Base-by-base conservation (phyloP, 768 basidiomycete species). In the Pleurotus cornucopiae region DNA sequence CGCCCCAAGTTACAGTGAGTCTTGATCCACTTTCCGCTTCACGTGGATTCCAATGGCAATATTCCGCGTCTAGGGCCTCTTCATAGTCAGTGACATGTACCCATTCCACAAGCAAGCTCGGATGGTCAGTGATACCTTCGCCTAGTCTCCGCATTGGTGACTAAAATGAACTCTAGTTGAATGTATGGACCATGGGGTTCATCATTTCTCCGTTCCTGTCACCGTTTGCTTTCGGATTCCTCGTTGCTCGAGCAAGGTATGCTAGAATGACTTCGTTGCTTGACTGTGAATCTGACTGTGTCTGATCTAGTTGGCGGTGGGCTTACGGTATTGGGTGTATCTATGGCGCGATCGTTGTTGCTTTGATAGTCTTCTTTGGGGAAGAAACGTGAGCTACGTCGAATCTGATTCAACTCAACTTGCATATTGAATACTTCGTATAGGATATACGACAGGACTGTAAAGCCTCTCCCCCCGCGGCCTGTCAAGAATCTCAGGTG, bases 151-250 rank as follows among this genome's bases (percentile, higher is more conserved):
- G 18, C 40, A 49, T n/a, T 41, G 6, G 14, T 4, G 41, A 23
- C 37, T 25, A 14, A 38, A 52, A 23, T 18, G 13, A 9, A 14
- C 5, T 14, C 13, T 57, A 86, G 83, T 74, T 88, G 37, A 86
- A 85, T 60, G 68, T 84, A 49, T 87, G 85, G 86, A 87, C 85
- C 2, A 82, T 88, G 78, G 87, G 85, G 1, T 85, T 88, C 70
- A 78, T 88, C 62, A 66, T 86, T 23, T 84, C 84, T 12, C 84
- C 81, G 7, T 83, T 83, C 72, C 62, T 82, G 7, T 84, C 83
- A 2, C 87, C 86, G 0, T 86, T 85, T 62, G 75, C 80, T 0
- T 83, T 86, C 58, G 86, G 87, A 3, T 89, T 86, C 73, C 71
- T 88, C 4, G 82, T 83, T 2, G 85, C 84, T 0, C 72, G 79